A percentile compares a stretch with the other conserved stretches of the same genome.
These are phyloP conservation scores for Russula earlei DNA, from an alignment of 768 basidiomycete genomes.

Conservation along the genomic window DNA sequence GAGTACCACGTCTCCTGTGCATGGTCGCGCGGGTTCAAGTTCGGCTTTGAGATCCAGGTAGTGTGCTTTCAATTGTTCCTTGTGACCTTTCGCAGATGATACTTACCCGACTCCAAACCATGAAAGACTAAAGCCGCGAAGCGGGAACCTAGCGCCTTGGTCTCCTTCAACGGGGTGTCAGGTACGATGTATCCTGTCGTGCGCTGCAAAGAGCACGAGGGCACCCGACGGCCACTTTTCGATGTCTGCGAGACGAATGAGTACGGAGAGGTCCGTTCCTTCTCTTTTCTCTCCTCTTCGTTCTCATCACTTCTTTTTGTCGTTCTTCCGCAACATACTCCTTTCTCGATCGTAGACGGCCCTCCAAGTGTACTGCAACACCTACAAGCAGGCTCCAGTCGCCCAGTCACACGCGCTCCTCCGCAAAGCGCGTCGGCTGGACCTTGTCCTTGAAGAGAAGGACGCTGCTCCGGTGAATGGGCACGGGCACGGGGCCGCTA, in stretches of 20 bases:
- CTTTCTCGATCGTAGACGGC: slow-evolving; percentile 52
- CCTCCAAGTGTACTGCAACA: slow-evolving; percentile 75
- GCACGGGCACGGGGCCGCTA: neutral
- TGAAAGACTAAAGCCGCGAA: slow-evolving; percentile 67
- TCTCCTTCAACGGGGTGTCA: slow-evolving; percentile 60
- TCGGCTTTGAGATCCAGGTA: slow-evolving; percentile 88
- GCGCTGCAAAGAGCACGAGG: slow-evolving; percentile 20
- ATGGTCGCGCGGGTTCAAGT: slow-evolving; percentile 72
- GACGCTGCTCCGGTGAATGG: slow-evolving; percentile 19
- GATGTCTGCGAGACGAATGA: slow-evolving; percentile 83
- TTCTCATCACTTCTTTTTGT: neutral
- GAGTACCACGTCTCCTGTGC: slow-evolving; percentile 89
- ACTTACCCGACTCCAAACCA: neutral
- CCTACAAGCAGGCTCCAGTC: slow-evolving; percentile 72
- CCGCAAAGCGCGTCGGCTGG: slow-evolving; percentile 82
- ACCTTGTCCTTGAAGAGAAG: slow-evolving; percentile 47
- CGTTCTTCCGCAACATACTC: neutral
- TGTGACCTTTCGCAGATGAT: neutral
- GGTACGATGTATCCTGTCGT: slow-evolving; percentile 19
- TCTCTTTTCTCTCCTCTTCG: too few species aligned
- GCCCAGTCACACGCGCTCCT: slow-evolving; percentile 74
- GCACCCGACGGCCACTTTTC: slow-evolving; percentile 51
- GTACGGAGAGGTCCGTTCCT: slow-evolving; percentile 67
- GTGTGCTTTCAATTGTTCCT: slow-evolving; percentile 35
- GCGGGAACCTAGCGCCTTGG: slow-evolving; percentile 52